phyloP scores from a whole-genome alignment of 495 filamentous ascomycete genomes.

The Cairneyella variabilis region DNA sequence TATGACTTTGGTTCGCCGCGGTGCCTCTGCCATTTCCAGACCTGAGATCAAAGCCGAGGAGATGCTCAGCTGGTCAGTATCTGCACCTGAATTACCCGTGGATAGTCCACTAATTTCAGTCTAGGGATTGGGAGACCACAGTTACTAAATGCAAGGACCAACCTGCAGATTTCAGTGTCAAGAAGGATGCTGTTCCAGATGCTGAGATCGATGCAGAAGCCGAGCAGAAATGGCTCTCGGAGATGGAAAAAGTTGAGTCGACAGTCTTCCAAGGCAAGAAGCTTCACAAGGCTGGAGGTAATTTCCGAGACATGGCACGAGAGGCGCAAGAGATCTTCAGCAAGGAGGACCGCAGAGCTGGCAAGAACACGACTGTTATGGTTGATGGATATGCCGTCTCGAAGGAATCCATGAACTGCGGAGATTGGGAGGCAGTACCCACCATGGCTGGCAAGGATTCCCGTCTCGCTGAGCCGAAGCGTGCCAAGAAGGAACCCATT shows the following conservation, averaged over 20 bases:
- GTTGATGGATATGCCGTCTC: slow-evolving; percentile 56
- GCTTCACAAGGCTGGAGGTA: slow-evolving; percentile 31
- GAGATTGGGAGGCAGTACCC: slow-evolving; percentile 53
- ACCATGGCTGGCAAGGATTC: slow-evolving; percentile 55
- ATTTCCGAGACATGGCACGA: slow-evolving; percentile 34
- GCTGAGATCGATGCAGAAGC: slow-evolving; percentile 39
- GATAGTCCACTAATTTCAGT: slow-evolving; percentile 13
- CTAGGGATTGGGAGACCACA: slow-evolving; percentile 47
- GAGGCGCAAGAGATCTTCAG: slow-evolving; percentile 41
- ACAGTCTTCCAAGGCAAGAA: slow-evolving; percentile 57
- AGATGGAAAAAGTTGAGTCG: slow-evolving; percentile 56
- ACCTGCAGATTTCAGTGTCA: slow-evolving; percentile 36
- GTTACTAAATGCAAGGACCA: slow-evolving; percentile 55
- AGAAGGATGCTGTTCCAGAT: slow-evolving; percentile 28
- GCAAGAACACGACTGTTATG: slow-evolving; percentile 58
- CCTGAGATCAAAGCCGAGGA: slow-evolving; percentile 51
- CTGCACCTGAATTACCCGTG: neutral
- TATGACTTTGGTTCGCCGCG: slow-evolving; percentile 54
- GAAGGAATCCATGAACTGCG: slow-evolving; percentile 53
- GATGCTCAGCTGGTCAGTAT: slow-evolving; percentile 49
- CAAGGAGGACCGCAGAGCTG: slow-evolving; percentile 43
- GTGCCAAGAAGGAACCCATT: slow-evolving; percentile 38
- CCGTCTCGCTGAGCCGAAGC: slow-evolving; percentile 40
- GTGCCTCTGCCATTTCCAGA: slow-evolving; percentile 50
- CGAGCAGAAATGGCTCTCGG: slow-evolving; percentile 54